A percentile compares a stretch with the other conserved stretches of the same genome.
These are phyloP conservation scores for Candida ascalaphidarum DNA, from an alignment of 805 yeast species.

Conservation along the genomic window DNA sequence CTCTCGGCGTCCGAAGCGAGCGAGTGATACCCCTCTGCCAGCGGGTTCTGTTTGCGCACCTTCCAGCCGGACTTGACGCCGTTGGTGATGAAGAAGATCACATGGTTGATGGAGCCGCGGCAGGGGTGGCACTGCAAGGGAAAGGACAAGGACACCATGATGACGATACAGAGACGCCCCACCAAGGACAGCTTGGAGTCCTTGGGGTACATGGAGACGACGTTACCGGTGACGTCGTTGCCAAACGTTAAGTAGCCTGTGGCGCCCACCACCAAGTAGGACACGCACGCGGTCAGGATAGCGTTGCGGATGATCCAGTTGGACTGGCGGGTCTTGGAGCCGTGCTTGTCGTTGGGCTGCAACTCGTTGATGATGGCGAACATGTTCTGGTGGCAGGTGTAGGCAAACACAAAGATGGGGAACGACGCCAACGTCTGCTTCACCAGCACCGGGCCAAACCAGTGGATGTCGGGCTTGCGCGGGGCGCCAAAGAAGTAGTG, in stretches of 20 bases:
- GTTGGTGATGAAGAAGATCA: constrained; percentile 38
- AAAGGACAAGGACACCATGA: constrained; percentile 69
- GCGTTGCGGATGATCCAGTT: constrained; percentile 47
- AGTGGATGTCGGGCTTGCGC: constrained; percentile 10
- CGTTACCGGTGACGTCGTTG: constrained; percentile 53
- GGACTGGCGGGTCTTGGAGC: constrained; percentile 35
- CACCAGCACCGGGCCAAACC: constrained; percentile 33
- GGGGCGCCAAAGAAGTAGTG: constrained; percentile 32
- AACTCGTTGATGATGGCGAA: constrained; percentile 70
- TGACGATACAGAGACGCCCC: constrained; percentile 56
- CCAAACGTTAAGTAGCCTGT: constrained; percentile 73
- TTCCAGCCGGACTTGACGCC: constrained; percentile 19
- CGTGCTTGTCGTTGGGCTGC: constrained; percentile 22
- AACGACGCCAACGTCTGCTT: constrained; percentile 48
- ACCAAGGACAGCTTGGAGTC: constrained; percentile 37
- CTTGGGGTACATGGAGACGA: constrained; percentile 58
- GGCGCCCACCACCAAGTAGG: constrained; percentile 59
- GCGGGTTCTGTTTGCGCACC: constrained; percentile 8
- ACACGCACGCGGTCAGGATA: constrained; percentile 41
- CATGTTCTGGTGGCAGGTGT: constrained; percentile 76
- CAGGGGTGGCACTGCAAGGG: constrained; percentile 81
- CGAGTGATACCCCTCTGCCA: constrained; percentile 17
- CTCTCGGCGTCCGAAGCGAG: constrained; percentile 10
- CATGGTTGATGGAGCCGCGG: constrained; percentile 63
- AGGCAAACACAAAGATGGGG: constrained; percentile 72